A percentile compares a stretch with the other conserved stretches of the same genome.
These are phyloP conservation scores for Metschnikowia amazonensis DNA, from an alignment of 805 yeast species.

Conservation along the genomic window DNA sequence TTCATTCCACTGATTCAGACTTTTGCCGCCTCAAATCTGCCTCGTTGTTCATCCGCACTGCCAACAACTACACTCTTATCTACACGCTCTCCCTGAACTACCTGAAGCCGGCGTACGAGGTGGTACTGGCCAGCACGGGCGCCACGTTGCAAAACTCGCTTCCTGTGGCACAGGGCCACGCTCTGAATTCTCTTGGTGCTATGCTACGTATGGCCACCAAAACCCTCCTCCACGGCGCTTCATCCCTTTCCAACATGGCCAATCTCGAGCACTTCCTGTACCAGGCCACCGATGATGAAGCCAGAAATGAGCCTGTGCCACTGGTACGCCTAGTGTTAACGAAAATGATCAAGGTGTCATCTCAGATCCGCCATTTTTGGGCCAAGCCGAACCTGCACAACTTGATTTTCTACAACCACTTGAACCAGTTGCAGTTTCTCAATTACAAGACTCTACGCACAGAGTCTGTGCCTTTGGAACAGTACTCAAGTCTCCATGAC, in stretches of 20 bases:
- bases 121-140: slow-evolving; percentile 23
- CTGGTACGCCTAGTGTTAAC: slow-evolving; percentile 26
- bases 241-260: slow-evolving; percentile 23
- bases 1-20: slow-evolving; percentile 34
- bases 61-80: slow-evolving; percentile 12
- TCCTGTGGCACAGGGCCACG: slow-evolving; percentile 29
- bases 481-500: slow-evolving; percentile 28
- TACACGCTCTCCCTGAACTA: slow-evolving; percentile 25
- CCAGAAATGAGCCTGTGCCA: slow-evolving; percentile 25
- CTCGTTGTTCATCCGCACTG: slow-evolving; percentile 15
- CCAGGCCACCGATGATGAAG: slow-evolving; percentile 29
- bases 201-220: slow-evolving; percentile 33
- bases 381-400: slow-evolving; percentile 38
- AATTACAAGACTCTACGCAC: slow-evolving; percentile 31
- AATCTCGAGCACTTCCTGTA: slow-evolving; percentile 35
- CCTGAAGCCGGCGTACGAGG: slow-evolving; percentile 32
- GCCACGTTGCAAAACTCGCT: slow-evolving; percentile 32
- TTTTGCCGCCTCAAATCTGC: slow-evolving; percentile 12
- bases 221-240: slow-evolving; percentile 28
- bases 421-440: slow-evolving; percentile 30
- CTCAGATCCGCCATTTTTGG: slow-evolving; percentile 33
- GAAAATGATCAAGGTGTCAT: slow-evolving; percentile 33
- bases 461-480: slow-evolving; percentile 24
- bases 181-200: slow-evolving; percentile 25
- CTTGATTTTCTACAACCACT: slow-evolving; percentile 28